Conservation (phyloP, 2,329 filamentous ascomycete genomes). For the Xylariales sp. region DNA sequence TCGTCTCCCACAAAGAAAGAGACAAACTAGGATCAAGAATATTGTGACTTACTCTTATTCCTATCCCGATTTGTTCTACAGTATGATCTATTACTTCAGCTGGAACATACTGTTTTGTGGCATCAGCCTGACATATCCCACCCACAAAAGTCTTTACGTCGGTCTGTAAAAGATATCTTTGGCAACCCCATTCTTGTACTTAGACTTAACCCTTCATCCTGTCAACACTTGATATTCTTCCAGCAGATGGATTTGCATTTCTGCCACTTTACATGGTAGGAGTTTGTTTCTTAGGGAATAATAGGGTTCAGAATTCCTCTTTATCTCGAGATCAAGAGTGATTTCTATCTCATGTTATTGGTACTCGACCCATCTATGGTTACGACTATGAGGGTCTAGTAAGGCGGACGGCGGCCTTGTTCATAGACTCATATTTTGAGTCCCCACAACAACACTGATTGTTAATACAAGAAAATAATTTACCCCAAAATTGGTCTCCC, state of each 20-base stretch:
- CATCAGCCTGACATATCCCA: too few species aligned
- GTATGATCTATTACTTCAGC: conserved; percentile 8
- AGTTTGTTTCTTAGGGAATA: conserved; percentile 1
- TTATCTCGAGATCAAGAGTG: conserved; percentile 5
- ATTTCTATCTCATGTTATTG: conserved; percentile 5
- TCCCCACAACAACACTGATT: too few species aligned
- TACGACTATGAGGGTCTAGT: conserved; percentile 1
- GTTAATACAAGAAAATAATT: too few species aligned
- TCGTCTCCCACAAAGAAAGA: conserved; percentile 45
- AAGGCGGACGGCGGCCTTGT: too few species aligned
- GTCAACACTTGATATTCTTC: neutral
- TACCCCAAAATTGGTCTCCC: too few species aligned
- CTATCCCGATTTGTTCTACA: conserved; percentile 6
- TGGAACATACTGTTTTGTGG: too few species aligned
- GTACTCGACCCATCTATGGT: neutral
- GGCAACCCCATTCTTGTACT: too few species aligned
- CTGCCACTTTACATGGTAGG: neutral
- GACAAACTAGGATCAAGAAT: conserved; percentile 27
- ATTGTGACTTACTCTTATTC: too few species aligned
- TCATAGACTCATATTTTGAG: too few species aligned
- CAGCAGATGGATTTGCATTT: conserved; percentile 3
- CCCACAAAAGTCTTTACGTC: too few species aligned
- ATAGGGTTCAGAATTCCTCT: conserved; percentile 2
- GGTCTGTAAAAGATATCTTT: too few species aligned
- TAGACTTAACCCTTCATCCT: too few species aligned